These are phyloP conservation scores for Phycomyces nitens DNA, from an alignment of 192 early-diverging fungal species.

Conservation along the genomic window DNA sequence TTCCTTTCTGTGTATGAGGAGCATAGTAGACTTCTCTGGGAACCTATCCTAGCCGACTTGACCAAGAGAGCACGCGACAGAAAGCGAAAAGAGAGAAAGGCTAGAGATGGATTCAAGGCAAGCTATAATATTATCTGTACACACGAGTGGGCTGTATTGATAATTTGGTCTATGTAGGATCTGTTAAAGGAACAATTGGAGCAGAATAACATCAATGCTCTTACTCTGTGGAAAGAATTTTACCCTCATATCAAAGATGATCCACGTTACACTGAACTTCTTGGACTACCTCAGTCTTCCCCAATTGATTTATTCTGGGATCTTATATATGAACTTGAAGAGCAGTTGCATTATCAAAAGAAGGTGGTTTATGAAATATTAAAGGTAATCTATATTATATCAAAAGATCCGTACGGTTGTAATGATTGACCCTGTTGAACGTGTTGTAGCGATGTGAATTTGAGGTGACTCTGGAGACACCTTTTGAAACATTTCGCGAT, in stretches of 20 bases:
- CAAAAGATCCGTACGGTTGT: too few relatives aligned
- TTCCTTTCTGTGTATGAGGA: slow-evolving; percentile 80
- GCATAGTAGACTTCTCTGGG: slow-evolving; percentile 65
- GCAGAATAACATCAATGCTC: slow-evolving; percentile 60
- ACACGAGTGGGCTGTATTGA: background rate
- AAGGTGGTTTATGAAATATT: slow-evolving; percentile 64
- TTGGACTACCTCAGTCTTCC: slow-evolving; percentile 79
- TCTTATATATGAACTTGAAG: slow-evolving; percentile 74
- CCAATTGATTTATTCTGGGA: slow-evolving; percentile 97
- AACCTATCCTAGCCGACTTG: slow-evolving; percentile 38
- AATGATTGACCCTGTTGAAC: too few relatives aligned
- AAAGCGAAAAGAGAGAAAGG: slow-evolving; percentile 62
- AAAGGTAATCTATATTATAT: slow-evolving; percentile 38
- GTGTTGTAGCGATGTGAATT: slow-evolving; percentile 38
- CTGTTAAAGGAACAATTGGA: slow-evolving; percentile 62
- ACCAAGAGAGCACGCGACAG: slow-evolving; percentile 6
- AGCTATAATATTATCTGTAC: background rate
- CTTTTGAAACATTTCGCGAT: slow-evolving; percentile 38
- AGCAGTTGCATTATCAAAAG: slow-evolving; percentile 64
- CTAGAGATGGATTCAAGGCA: slow-evolving; percentile 68
- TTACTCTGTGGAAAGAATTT: slow-evolving; percentile 84
- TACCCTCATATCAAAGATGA: slow-evolving; percentile 73
- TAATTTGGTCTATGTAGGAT: slow-evolving; percentile 27
- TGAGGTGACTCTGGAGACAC: slow-evolving; percentile 45
- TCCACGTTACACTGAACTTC: slow-evolving; percentile 59